A percentile compares a stretch with the other conserved stretches of the same genome.
Evolutionary conservation across 345 rosid species (phyloP).

Genomic region (Sonneratia caseolaris): DNA sequence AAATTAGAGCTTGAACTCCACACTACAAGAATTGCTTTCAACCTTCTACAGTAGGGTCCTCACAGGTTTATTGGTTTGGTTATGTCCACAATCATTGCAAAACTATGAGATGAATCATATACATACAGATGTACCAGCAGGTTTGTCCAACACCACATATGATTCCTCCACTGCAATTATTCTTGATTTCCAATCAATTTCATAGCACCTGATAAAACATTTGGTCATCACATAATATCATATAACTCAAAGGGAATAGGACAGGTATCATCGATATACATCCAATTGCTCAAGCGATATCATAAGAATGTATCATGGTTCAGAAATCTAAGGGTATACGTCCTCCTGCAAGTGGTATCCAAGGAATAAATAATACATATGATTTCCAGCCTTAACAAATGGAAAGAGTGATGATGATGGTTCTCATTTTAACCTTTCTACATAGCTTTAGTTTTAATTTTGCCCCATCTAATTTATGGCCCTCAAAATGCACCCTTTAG

Average conservation of each 20-base stretch:
- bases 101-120: neutral
- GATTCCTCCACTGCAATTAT: constrained; percentile 59
- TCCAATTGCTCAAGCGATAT: neutral
- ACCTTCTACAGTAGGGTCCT: neutral
- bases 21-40: neutral
- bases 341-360: neutral
- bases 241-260: neutral
- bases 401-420: neutral
- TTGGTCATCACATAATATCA: neutral
- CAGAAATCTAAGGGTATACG: neutral
- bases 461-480: neutral
- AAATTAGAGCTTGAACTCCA: neutral
- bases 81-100: neutral
- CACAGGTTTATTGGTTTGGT: neutral
- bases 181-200: constrained; percentile 80
- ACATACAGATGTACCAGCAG: constrained; percentile 87
- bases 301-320: neutral
- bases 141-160: constrained; percentile 85
- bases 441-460: neutral
- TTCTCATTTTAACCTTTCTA: neutral
- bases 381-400: neutral
- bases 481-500: neutral
- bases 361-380: neutral
- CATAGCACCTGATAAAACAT: constrained; percentile 58
- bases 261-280: neutral